Evolutionary conservation across 805 yeast species (phyloP), one percentile per base, ranked within the genome.

Genomic region (Candida morakotiae): DNA sequence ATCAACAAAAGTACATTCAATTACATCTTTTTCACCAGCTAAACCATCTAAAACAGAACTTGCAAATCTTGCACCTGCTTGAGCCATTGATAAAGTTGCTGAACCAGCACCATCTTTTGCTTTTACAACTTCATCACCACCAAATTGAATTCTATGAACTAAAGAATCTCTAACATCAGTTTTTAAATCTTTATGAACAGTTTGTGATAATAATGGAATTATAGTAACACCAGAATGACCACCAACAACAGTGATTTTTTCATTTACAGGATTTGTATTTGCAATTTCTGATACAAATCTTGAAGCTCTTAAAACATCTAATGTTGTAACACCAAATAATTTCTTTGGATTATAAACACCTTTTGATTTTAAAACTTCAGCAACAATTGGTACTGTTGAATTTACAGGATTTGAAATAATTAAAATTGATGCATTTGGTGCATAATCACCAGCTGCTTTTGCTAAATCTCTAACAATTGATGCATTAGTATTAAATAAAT

Each of bases 161-260:
- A 87, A 73, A 41, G 64, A 60, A 49, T 64, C 69, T 60, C 69
- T 60, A 42, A 56, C 56, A 41, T 61, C 67, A 26, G 48, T 41
- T 40, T 51, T 58, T 50, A 83, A 68, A 51, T 67, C 52, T 55
- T 73, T 69, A 75, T 83, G 87, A 67, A 68, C 75, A 51, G 93
- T 74, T 72, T 84, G 95, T 45, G 95, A 85, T 62, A 88, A 71
- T 65, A 89, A 73, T 59, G 97, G 97, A 44, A 88, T 94, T 67
- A 88, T 88, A 65, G 97, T 89, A 62, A 83, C 81, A 69, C 97
- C 97, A 42, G 96, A 87, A 81, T 88, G 97, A 55, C 97, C 97
- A 64, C 97, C 97, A 49, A 89, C 91, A 58, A 89, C 96, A 49
- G 87, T 77, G 48, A 88, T 86, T 50, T 65, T 70, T 75, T 85